Percentiles rank a stretch among this genome's conserved stretches.
These are phyloP conservation scores for Macaranga tanarius DNA, from an alignment of 441 rosid genomes.

Conservation along the genomic window DNA sequence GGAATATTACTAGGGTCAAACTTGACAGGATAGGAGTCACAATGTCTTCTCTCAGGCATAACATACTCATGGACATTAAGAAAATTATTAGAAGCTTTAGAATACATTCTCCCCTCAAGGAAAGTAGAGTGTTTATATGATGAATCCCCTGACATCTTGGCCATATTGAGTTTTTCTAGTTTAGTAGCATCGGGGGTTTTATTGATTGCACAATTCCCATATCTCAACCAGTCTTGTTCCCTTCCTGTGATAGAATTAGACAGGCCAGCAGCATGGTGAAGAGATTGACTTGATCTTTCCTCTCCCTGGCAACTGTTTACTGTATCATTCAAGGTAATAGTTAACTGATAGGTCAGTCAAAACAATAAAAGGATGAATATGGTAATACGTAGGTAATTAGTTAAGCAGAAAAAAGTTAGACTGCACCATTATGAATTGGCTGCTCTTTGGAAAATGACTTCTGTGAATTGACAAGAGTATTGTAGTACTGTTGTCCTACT, in stretches of 20 bases:
- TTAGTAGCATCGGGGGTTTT: slow-evolving; percentile 16
- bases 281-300: slow-evolving; percentile 29
- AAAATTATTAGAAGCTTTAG: slow-evolving; percentile 19
- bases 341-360: slow-evolving; percentile 18
- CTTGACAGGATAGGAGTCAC: slow-evolving; percentile 34
- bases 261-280: slow-evolving; percentile 25
- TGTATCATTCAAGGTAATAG: slow-evolving; percentile 37
- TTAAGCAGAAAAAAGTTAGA: slow-evolving; percentile 15
- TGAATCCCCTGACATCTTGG: slow-evolving; percentile 24
- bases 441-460: slow-evolving; percentile 32
- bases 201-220: slow-evolving; percentile 19
- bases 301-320: slow-evolving; percentile 25
- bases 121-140: slow-evolving; percentile 10
- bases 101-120: slow-evolving; percentile 24
- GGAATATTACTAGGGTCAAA: slow-evolving; percentile 20
- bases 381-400: slow-evolving; percentile 13
- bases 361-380: slow-evolving; percentile 10
- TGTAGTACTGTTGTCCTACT: slow-evolving; percentile 25
- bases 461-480: slow-evolving; percentile 20
- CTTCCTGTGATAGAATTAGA: slow-evolving; percentile 24
- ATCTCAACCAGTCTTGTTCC: slow-evolving; percentile 30
- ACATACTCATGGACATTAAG: slow-evolving; percentile 20
- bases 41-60: slow-evolving; percentile 21
- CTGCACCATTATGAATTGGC: slow-evolving; percentile 39
- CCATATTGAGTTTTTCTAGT: slow-evolving; percentile 18